Evolutionary conservation across 192 early-diverging fungal genomes (phyloP).

Genomic region (Backusella sp.): DNA sequence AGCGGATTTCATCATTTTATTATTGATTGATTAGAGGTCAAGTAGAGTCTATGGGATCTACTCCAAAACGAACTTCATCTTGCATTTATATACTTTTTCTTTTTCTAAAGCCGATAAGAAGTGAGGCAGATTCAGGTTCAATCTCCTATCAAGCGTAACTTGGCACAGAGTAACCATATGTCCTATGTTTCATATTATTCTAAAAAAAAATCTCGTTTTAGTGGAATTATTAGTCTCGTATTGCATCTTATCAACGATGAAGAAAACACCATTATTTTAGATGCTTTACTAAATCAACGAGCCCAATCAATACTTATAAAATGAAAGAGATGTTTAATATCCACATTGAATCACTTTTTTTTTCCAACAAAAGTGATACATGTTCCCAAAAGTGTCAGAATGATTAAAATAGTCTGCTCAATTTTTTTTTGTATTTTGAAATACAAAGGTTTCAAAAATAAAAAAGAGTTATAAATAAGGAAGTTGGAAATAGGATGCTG

Average conservation of each 20-base stretch:
- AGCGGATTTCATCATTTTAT: neutral
- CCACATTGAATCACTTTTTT: neutral
- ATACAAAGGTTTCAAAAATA: neutral
- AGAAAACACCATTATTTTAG: neutral
- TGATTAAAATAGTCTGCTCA: neutral
- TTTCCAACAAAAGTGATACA: neutral
- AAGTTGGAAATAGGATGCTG: no score
- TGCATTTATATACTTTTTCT: neutral
- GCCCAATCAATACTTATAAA: neutral
- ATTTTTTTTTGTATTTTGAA: neutral
- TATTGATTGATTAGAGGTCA: neutral
- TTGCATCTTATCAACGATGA: neutral
- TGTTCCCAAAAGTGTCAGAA: neutral
- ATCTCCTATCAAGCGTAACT: neutral
- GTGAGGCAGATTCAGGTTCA: neutral
- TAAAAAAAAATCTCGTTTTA: neutral
- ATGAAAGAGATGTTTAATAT: neutral
- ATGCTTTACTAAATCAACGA: neutral
- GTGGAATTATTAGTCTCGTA: neutral
- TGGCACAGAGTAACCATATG: neutral
- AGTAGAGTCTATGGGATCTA: neutral
- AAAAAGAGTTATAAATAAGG: neutral
- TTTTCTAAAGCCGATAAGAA: neutral
- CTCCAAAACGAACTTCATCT: neutral
- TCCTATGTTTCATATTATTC: neutral